Conservation (phyloP, 2,329 filamentous ascomycete species). For the Tolypocladium tundrense region DNA sequence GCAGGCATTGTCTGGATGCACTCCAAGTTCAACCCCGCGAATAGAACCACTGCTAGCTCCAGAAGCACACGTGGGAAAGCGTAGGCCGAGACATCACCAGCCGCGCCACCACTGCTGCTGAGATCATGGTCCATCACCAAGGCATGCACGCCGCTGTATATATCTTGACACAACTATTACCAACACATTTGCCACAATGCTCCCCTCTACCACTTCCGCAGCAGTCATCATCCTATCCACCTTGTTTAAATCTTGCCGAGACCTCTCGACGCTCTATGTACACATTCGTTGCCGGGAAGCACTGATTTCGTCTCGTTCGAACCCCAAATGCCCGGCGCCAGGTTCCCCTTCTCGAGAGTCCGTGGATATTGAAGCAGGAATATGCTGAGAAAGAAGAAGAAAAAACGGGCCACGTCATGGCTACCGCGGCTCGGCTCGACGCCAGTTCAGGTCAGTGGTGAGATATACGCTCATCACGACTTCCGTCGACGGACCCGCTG, state of each 20-base stretch:
- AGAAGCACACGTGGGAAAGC: not conserved
- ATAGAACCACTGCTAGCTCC: not conserved
- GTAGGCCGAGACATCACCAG: not conserved
- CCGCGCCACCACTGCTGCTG: not conserved
- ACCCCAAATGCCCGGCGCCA: not conserved
- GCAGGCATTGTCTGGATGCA: not conserved
- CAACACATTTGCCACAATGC: not conserved
- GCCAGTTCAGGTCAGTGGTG: not conserved
- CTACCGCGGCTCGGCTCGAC: not conserved
- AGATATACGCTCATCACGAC: not conserved
- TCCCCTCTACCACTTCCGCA: not conserved
- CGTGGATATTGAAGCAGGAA: not conserved
- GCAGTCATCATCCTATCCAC: not conserved
- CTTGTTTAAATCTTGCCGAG: not conserved
- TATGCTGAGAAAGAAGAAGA: not conserved
- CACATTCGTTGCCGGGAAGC: not conserved
- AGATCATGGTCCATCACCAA: not conserved
- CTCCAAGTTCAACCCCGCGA: not conserved
- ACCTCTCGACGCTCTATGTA: not conserved
- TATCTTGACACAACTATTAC: not conserved
- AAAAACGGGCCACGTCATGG: not conserved
- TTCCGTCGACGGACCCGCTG: not conserved
- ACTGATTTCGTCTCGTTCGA: not conserved
- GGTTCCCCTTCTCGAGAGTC: not conserved
- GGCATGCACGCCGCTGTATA: not conserved